Conservation (phyloP, 2,329 filamentous ascomycete genomes). For the Cryphonectria nitschkei region DNA sequence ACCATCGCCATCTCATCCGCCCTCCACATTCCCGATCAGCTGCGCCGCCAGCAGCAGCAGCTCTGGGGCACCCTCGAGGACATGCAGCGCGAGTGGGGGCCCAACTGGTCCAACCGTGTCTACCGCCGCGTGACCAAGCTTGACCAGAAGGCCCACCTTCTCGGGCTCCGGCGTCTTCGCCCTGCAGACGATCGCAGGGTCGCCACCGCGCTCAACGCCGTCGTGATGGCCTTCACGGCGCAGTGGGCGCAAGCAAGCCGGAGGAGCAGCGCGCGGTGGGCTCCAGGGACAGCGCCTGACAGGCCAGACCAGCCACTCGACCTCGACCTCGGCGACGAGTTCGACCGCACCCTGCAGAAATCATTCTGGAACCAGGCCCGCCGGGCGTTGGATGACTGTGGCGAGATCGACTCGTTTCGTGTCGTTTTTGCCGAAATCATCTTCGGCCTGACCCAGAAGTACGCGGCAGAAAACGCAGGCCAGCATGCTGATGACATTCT, state of each 20-base stretch:
- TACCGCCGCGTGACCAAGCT: slow-evolving; percentile 53
- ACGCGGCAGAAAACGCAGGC: neutral
- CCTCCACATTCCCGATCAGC: slow-evolving; percentile 5
- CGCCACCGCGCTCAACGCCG: slow-evolving; percentile 50
- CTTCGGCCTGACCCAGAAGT: slow-evolving; percentile 43
- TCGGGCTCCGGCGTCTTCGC: slow-evolving; percentile 46
- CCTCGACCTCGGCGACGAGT: slow-evolving; percentile 37
- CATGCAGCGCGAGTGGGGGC: slow-evolving; percentile 39
- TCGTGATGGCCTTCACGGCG: slow-evolving; percentile 56
- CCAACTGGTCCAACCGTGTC: slow-evolving; percentile 53
- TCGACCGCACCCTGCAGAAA: slow-evolving; percentile 43
- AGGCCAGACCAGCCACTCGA: slow-evolving; percentile 7
- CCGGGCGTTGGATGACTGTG: slow-evolving; percentile 40
- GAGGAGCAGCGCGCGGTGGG: slow-evolving; percentile 31
- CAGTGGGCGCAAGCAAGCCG: slow-evolving; percentile 51
- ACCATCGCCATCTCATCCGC: slow-evolving; percentile 12
- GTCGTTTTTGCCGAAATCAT: slow-evolving; percentile 44
- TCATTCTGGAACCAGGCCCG: slow-evolving; percentile 45
- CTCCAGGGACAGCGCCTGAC: neutral
- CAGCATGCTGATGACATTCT: slow-evolving; percentile 11
- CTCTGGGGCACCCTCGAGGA: slow-evolving; percentile 18
- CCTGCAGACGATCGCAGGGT: slow-evolving; percentile 47
- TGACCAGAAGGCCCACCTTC: slow-evolving; percentile 47
- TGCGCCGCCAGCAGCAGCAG: slow-evolving; percentile 15
- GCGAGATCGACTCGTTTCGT: slow-evolving; percentile 42